Base-by-base conservation (phyloP, 1,139 yeast species). In the Candida buenavistaensis region DNA sequence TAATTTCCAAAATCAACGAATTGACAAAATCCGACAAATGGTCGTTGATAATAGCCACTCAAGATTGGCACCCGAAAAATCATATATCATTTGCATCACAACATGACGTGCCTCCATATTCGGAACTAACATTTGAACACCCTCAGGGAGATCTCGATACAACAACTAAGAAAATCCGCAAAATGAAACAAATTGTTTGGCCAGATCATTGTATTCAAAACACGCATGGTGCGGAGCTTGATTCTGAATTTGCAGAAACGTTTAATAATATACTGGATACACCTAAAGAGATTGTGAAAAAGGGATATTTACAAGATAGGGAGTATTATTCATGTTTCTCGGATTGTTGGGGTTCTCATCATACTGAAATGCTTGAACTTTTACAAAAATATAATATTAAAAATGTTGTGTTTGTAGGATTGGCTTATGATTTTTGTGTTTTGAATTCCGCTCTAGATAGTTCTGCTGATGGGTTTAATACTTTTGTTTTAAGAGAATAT, bases 251-350 rank as follows among this genome's bases (percentile, higher is more conserved):
- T 35, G 36, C 47, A 19, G 44, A 49, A 4, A 38, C 37, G 2
- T 65, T 65, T 41, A 54, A 57, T 12, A 42, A 40, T 33, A 31
- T 61, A 11, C 46, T 48, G 1, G 38, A 40, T 3, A 45, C 56
- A 5, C 69, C 74, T 2, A 57, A 56, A 28, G 48, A 62, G 0
- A 56, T 78, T 2, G 78, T 90, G 5, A 68, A 69, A 39, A 90
- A 90, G 58, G 97, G 97, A 0, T 72, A 68, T 40, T 57, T 82
- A 21, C 62, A 62, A 16, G 90, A 86, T 47, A 60, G 94, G 14
- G 97, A 90, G 53, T 88, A 82, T 56, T 90, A 89, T 52, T 87
- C 96, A n/a, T 90, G 95, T 26, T 89, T 90, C 55, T 66, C 72
- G 36, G 97, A 90, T 55, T 70, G 78, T 19, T 87, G 96, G 94